Evolutionary conservation across 139 green algal species (phyloP), one percentile per base, ranked within the genome.

Genomic region (Coelastrella sp.): DNA sequence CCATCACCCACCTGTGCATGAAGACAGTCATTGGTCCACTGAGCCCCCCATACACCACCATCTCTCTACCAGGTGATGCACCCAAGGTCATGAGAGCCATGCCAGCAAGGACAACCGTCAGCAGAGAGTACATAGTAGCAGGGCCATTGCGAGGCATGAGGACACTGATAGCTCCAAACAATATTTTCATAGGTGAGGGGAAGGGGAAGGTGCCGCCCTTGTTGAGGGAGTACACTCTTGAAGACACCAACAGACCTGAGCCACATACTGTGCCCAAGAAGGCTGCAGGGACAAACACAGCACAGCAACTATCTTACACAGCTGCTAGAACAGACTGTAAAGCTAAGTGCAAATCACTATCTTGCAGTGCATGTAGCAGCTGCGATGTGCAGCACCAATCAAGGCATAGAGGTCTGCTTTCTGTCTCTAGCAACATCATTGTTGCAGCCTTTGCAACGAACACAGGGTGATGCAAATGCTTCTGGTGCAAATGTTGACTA

Each of bases 1-100:
- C 6, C 17, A 64, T 9, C 53, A n/a, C 21, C 6, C 40, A 71
- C 62, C 62, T 71, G 11, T 67, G 43, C 64, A 69, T 45, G 25
- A 85, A 85, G 35, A 85, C 79, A 21, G 79, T 79, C 79, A 85
- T 43, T 17, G 79, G 78, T 9, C 78, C 78, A 7, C 19, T 67
- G 6, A 68, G 23, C 2, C 79, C 62, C 34, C 25, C 38, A 76
- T 77, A 77, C 38, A 53, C 23, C 30, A 72, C 59, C n/a, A 76
- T 57, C 4, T 64, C 34, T 37, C 32, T 17, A 2, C 57, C 76
- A 32, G 53, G 76, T 38, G 30, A 59, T 2, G 53, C 23, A 35
- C 53, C 38, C 0, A 84, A 38, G 5, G 59, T 48, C 66, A 79
- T 80, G 1, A 32, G 48, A 34, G 80, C 80, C 80, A 57, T 68